Conservation (phyloP, 306 rosid species). For the Macrotyloma uniflorum region DNA sequence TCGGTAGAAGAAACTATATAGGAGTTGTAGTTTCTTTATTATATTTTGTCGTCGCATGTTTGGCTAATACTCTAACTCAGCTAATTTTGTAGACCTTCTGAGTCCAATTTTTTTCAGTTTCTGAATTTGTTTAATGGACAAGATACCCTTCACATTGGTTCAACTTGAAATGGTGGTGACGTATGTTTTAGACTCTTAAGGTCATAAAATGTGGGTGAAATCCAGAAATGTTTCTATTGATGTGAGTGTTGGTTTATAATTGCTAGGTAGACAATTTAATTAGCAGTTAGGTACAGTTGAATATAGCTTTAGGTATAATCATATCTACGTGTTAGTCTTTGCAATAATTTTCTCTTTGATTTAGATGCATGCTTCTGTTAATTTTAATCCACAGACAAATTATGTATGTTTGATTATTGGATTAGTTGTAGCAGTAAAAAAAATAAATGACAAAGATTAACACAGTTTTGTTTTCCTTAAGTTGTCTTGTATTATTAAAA, state of each 20-base stretch:
- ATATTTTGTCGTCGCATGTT: conserved; percentile 11
- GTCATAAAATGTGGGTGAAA: conserved; percentile 22
- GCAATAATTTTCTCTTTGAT: not conserved
- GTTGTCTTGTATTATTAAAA: too few relatives aligned
- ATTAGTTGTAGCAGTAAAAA: too few relatives aligned
- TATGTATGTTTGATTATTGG: too few relatives aligned
- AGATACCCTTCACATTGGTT: not conserved
- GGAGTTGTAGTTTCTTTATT: not conserved
- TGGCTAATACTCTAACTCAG: not conserved
- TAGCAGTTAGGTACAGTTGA: conserved; percentile 29
- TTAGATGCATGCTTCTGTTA: not conserved
- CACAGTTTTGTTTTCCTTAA: too few relatives aligned
- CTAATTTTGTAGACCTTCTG: not conserved
- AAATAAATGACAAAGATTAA: too few relatives aligned
- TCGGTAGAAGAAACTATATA: conserved; percentile 13
- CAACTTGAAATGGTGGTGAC: not conserved
- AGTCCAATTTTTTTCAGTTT: not conserved
- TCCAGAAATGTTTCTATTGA: conserved; percentile 6
- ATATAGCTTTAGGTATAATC: not conserved
- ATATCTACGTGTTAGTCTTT: not conserved
- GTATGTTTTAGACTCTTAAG: not conserved
- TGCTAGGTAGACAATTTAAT: conserved; percentile 2
- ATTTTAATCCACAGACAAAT: too few relatives aligned
- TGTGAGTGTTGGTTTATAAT: conserved; percentile 18
- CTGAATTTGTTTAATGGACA: not conserved